A percentile compares a stretch with the other conserved stretches of the same genome.
These are phyloP conservation scores for Suillus subalutaceus DNA, from an alignment of 768 basidiomycete species.

Conservation along the genomic window DNA sequence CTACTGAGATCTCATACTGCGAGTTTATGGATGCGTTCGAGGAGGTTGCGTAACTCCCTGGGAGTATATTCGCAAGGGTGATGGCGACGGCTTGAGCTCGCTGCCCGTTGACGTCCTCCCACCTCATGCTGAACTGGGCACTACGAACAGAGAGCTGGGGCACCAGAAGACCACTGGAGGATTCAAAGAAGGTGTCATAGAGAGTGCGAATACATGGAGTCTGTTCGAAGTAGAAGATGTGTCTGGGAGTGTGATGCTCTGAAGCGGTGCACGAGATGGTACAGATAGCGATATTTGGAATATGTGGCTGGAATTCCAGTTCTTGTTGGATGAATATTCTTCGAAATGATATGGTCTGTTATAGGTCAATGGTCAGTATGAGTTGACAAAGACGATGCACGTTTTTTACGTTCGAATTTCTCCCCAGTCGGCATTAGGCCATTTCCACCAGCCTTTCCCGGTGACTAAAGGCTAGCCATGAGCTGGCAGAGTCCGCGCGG, in stretches of 20 bases:
- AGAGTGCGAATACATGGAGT: conserved; percentile 50
- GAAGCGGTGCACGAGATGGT: conserved; percentile 41
- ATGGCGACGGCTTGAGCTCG: conserved; percentile 54
- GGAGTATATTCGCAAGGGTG: conserved; percentile 53
- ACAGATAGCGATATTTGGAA: conserved; percentile 49
- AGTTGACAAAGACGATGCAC: not conserved
- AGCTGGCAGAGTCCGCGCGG: not conserved
- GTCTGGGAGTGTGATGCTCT: conserved; percentile 47
- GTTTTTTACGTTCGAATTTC: conserved; percentile 45
- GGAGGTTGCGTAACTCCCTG: conserved; percentile 31
- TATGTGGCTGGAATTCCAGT: conserved; percentile 47
- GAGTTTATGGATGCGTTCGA: conserved; percentile 35
- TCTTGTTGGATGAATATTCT: conserved; percentile 33
- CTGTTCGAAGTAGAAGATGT: conserved; percentile 30
- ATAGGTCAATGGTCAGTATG: conserved; percentile 5
- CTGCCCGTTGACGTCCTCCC: conserved; percentile 41
- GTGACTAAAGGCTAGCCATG: conserved; percentile 35
- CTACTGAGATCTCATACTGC: conserved; percentile 39
- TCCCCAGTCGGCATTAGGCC: conserved; percentile 43
- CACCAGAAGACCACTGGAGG: conserved; percentile 23
- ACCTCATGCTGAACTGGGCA: conserved; percentile 48
- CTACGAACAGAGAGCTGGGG: conserved; percentile 44
- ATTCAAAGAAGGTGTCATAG: conserved; percentile 39
- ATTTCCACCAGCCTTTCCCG: conserved; percentile 49
- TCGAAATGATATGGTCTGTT: conserved; percentile 50